A percentile compares a stretch with the other conserved stretches of the same genome.
These are phyloP conservation scores for Colletotrichum brevisporum DNA, from an alignment of 2,329 filamentous ascomycete species.

Conservation along the genomic window DNA sequence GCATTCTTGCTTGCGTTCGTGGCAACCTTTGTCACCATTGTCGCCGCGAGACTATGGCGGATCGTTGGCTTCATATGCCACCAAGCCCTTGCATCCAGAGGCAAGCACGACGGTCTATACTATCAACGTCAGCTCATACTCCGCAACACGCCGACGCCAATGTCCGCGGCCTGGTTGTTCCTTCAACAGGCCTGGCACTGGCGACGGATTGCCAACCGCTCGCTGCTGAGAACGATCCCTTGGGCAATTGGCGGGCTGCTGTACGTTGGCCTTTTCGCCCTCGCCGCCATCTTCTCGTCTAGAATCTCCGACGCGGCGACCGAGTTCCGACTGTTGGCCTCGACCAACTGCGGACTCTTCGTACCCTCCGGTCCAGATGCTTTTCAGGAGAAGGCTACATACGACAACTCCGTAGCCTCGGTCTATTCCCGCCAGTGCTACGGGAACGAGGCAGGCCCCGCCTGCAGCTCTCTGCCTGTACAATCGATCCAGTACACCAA, in stretches of 20 bases:
- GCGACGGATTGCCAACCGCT: constrained; percentile 1
- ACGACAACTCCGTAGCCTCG: constrained; percentile 21
- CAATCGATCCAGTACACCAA: constrained; percentile 17
- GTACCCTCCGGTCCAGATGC: neutral
- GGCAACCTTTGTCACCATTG: constrained; percentile 49
- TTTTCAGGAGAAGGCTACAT: neutral
- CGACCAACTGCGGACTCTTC: constrained; percentile 23
- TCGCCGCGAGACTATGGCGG: constrained; percentile 43
- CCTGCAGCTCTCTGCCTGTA: constrained; percentile 19
- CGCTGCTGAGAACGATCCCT: constrained; percentile 22
- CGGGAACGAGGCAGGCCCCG: constrained; percentile 14
- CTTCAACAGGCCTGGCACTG: constrained; percentile 39
- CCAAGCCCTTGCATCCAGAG: constrained; percentile 36
- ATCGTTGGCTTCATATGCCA: constrained; percentile 44
- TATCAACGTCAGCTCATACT: constrained; percentile 47
- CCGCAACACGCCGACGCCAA: constrained; percentile 39
- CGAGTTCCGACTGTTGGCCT: constrained; percentile 20
- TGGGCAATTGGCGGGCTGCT: constrained; percentile 7
- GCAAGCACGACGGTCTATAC: constrained; percentile 44
- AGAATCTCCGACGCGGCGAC: constrained; percentile 21
- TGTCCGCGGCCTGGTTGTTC: constrained; percentile 22
- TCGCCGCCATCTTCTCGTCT: constrained; percentile 31
- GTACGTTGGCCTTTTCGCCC: constrained; percentile 11
- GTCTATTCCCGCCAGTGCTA: constrained; percentile 45
- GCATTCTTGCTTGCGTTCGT: constrained; percentile 52